phyloP scores from a whole-genome alignment of 495 filamentous ascomycete genomes.

The Rostrohypoxylon terebratum region DNA sequence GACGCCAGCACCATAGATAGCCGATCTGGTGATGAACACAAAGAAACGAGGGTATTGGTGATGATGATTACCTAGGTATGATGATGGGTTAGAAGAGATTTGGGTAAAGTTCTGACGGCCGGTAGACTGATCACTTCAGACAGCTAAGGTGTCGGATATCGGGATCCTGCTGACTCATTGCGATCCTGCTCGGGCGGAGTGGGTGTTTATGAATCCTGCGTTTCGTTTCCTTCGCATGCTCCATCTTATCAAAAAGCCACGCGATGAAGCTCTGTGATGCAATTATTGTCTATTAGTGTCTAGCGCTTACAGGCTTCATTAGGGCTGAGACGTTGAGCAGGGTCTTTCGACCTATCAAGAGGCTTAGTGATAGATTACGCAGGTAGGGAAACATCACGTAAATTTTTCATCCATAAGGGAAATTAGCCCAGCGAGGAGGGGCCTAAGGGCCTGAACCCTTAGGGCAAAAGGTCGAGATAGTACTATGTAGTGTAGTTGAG shows the following conservation, averaged over 20 bases:
- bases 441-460: background rate
- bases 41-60: background rate
- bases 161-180: slow-evolving; percentile 10
- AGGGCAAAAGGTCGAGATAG: background rate
- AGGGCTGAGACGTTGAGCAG: slow-evolving; percentile 19
- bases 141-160: slow-evolving; percentile 15
- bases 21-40: background rate
- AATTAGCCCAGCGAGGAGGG: background rate
- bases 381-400: background rate
- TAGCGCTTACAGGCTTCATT: slow-evolving; percentile 23
- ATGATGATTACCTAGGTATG: background rate
- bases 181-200: slow-evolving; percentile 9
- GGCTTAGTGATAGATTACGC: background rate
- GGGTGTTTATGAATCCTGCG: slow-evolving; percentile 8
- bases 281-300: slow-evolving; percentile 19
- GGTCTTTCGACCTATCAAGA: slow-evolving; percentile 17
- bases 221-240: slow-evolving; percentile 6
- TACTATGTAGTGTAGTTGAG: background rate
- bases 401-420: slow-evolving; percentile 1
- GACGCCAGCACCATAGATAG: slow-evolving; percentile 1
- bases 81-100: slow-evolving; percentile 17
- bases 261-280: slow-evolving; percentile 18
- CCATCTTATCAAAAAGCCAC: background rate
- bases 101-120: slow-evolving; percentile 24
- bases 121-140: background rate